These are phyloP conservation scores for Fusarium sp. DNA, from an alignment of 2,329 filamentous ascomycete genomes.

Conservation along the genomic window DNA sequence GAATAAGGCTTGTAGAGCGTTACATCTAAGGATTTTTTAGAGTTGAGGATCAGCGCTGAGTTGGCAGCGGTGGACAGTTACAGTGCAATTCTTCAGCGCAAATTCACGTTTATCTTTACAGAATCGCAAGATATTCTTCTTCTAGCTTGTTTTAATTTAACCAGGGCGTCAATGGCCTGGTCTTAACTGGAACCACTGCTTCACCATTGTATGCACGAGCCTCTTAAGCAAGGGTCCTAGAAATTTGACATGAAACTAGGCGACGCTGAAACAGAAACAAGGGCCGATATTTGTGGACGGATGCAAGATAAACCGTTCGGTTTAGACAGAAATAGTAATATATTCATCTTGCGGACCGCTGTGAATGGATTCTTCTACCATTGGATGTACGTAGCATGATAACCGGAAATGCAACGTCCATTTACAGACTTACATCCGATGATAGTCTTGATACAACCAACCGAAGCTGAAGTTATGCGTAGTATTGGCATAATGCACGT, in stretches of 20 bases:
- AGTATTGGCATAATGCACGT: background rate
- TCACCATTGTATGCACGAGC: slow-evolving; percentile 45
- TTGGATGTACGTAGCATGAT: background rate
- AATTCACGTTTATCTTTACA: slow-evolving; percentile 10
- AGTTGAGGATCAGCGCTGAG: slow-evolving; percentile 38
- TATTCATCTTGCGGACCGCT: background rate
- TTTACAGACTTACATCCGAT: background rate
- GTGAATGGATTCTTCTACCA: background rate
- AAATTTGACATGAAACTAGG: slow-evolving; percentile 33
- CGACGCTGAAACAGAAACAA: slow-evolving; percentile 44
- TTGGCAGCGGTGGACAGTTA: slow-evolving; percentile 31
- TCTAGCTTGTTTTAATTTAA: slow-evolving; percentile 7
- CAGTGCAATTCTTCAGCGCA: slow-evolving; percentile 14
- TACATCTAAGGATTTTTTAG: slow-evolving; percentile 25
- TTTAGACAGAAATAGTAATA: background rate
- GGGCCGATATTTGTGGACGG: slow-evolving; percentile 12
- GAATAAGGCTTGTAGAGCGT: slow-evolving; percentile 1
- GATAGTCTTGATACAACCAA: background rate
- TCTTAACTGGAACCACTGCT: slow-evolving; percentile 30
- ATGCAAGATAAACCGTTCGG: background rate
- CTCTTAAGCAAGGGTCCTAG: slow-evolving; percentile 14
- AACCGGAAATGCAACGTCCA: slow-evolving; percentile 6
- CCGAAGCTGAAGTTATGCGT: background rate
- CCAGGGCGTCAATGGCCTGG: slow-evolving; percentile 8
- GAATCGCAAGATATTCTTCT: slow-evolving; percentile 17